A percentile compares a stretch with the other conserved stretches of the same genome.
These are phyloP conservation scores for Annulohypoxylon maeteangense DNA, from an alignment of 495 filamentous ascomycete species.

Conservation along the genomic window DNA sequence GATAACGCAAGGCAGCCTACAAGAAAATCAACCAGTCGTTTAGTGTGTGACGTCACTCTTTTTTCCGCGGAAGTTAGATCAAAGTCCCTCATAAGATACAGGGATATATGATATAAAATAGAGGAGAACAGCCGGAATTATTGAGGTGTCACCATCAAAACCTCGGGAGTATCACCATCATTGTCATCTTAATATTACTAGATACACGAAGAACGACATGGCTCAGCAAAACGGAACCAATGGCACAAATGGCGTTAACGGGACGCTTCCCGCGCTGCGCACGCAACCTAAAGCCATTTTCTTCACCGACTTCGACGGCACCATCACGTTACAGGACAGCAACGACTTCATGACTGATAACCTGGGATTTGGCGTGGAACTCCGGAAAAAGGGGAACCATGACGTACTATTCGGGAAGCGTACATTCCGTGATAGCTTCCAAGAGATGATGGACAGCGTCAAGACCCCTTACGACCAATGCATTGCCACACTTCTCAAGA, in stretches of 20 bases:
- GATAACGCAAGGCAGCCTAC: slow-evolving; percentile 13
- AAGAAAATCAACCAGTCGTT: neutral
- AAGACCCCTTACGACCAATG: slow-evolving; percentile 82
- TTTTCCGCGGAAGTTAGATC: neutral
- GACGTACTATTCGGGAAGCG: slow-evolving; percentile 74
- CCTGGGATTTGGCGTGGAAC: slow-evolving; percentile 78
- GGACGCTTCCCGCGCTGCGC: slow-evolving; percentile 63
- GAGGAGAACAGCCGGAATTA: neutral
- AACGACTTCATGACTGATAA: slow-evolving; percentile 97
- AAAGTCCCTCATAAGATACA: slow-evolving; percentile 12
- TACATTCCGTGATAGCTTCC: slow-evolving; percentile 86
- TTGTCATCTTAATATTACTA: neutral
- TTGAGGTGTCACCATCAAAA: neutral
- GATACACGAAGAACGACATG: slow-evolving; percentile 22
- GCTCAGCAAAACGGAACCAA: slow-evolving; percentile 23
- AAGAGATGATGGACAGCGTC: slow-evolving; percentile 86
- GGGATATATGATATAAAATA: neutral
- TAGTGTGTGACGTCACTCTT: slow-evolving; percentile 33
- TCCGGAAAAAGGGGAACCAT: slow-evolving; percentile 72
- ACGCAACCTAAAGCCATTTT: slow-evolving; percentile 87
- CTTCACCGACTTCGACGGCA: slow-evolving; percentile 98
- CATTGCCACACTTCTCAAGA: slow-evolving; percentile 75
- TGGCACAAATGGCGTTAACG: slow-evolving; percentile 23
- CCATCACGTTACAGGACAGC: slow-evolving; percentile 90
- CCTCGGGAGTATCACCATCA: neutral